These are phyloP conservation scores for Erythrophleum fordii DNA, from an alignment of 306 rosid genomes.

Conservation along the genomic window DNA sequence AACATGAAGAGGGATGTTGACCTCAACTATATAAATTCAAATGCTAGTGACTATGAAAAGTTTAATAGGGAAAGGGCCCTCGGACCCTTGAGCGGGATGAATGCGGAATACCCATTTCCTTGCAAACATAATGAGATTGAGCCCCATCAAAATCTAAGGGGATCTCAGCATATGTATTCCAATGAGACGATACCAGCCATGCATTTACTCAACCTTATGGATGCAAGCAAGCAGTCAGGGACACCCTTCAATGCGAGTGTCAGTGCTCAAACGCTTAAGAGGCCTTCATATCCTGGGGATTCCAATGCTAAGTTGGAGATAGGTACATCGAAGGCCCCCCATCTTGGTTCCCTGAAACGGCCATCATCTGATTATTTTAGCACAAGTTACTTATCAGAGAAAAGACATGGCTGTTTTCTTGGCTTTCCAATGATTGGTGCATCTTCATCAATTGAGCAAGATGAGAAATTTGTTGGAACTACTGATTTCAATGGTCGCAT, in stretches of 20 bases:
- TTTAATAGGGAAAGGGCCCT: conserved; percentile 53
- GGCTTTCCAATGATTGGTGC: conserved; percentile 54
- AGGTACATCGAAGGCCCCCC: conserved; percentile 56
- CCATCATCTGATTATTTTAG: conserved; percentile 51
- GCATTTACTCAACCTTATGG: conserved; percentile 99
- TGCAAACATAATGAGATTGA: conserved; percentile 61
- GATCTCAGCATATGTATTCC: conserved; percentile 77
- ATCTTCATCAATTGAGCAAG: conserved; percentile 60
- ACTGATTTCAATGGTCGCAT: conserved; percentile 51
- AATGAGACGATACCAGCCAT: conserved; percentile 94
- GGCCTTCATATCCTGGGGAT: conserved; percentile 59
- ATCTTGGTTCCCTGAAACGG: conserved; percentile 50
- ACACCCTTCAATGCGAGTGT: conserved; percentile 60
- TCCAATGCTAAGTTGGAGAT: conserved; percentile 57
- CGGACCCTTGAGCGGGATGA: conserved; percentile 59
- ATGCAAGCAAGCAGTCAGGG: conserved; percentile 80
- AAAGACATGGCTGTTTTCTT: conserved; percentile 60
- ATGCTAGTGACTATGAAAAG: conserved; percentile 58
- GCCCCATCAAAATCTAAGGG: conserved; percentile 58
- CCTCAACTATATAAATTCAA: conserved; percentile 53
- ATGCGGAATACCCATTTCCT: conserved; percentile 61
- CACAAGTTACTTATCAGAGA: conserved; percentile 55
- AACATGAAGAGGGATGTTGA: conserved; percentile 56
- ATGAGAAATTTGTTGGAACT: conserved; percentile 43
- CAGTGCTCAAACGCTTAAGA: conserved; percentile 57